Evolutionary conservation across 2,329 filamentous ascomycete genomes (phyloP).

Genomic region (Penicillium sp.): DNA sequence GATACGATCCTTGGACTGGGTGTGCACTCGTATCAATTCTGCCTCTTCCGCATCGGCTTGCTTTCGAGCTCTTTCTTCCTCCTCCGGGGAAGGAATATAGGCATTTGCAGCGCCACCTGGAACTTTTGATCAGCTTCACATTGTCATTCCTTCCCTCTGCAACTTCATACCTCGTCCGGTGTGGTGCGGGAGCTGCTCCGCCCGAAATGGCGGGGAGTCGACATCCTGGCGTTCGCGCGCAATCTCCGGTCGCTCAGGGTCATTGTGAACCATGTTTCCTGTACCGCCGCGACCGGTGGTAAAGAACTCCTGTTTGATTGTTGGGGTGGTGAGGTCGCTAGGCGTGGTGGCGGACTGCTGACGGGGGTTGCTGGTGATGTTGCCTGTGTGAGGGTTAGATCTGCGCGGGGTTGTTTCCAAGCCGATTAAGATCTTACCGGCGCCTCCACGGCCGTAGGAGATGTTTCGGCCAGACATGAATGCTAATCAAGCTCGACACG

Average conservation of each 20-base stretch:
- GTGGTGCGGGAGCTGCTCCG: constrained; percentile 39
- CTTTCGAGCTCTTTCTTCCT: constrained; percentile 26
- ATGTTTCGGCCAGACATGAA: constrained; percentile 33
- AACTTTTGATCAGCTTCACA: constrained; percentile 1
- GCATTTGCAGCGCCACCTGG: constrained; percentile 37
- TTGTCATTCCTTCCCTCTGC: neutral
- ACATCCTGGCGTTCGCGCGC: constrained; percentile 82
- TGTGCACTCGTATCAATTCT: constrained; percentile 31
- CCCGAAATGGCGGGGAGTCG: constrained; percentile 48
- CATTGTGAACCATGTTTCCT: constrained; percentile 80
- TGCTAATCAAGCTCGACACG: neutral
- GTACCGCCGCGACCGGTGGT: constrained; percentile 85
- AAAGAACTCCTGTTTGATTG: constrained; percentile 74
- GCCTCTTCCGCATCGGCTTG: constrained; percentile 34
- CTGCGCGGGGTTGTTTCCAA: neutral
- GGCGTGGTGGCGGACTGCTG: constrained; percentile 49
- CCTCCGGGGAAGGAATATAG: constrained; percentile 28
- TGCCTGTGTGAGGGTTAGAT: constrained; percentile 43
- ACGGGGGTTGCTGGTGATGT: constrained; percentile 63
- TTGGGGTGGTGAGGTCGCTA: constrained; percentile 72
- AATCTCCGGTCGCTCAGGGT: constrained; percentile 60
- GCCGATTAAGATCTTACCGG: constrained; percentile 46
- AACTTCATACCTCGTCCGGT: constrained; percentile 41
- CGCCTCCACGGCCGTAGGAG: constrained; percentile 73
- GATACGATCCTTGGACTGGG: constrained; percentile 26